Evolutionary conservation across 78 protist species (phyloP).

Genomic region (Dictyostelium citrinum): DNA sequence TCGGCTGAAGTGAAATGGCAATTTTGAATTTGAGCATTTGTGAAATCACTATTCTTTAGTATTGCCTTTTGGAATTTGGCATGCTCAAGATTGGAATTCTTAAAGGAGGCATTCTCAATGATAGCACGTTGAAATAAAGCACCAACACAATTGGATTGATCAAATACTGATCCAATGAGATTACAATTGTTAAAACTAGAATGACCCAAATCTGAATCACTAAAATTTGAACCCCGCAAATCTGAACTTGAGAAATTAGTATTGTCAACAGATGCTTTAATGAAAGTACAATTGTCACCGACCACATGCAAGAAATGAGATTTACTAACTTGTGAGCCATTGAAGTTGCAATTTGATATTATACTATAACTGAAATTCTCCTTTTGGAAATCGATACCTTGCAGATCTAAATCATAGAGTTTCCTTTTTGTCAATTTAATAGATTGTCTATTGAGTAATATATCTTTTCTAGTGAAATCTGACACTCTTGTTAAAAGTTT

Average conservation of each 20-base stretch:
- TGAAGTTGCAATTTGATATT: slow-evolving; percentile 18
- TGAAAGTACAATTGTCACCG: neutral
- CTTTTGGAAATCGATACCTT: slow-evolving; percentile 30
- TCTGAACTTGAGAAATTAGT: neutral
- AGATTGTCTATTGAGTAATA: neutral
- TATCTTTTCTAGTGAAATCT: slow-evolving; percentile 53
- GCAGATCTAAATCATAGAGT: slow-evolving; percentile 32
- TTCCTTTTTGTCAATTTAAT: slow-evolving; percentile 2
- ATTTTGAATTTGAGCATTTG: slow-evolving; percentile 14
- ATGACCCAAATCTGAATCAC: neutral
- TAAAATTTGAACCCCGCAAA: neutral
- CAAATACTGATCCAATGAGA: neutral
- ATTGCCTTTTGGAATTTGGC: slow-evolving; percentile 69
- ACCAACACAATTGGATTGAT: slow-evolving; percentile 23
- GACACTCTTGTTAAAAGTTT: neutral
- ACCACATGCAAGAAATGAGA: slow-evolving; percentile 27
- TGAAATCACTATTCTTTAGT: slow-evolving; percentile 36
- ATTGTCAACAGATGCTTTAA: neutral
- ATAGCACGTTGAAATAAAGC: slow-evolving; percentile 47
- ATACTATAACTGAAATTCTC: slow-evolving; percentile 13
- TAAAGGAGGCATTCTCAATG: slow-evolving; percentile 31
- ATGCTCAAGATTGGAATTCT: slow-evolving; percentile 22
- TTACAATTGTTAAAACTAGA: slow-evolving; percentile 56
- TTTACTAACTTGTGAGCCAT: neutral
- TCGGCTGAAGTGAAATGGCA: slow-evolving; percentile 53